These are phyloP conservation scores for Schwanniomyces polymorphus DNA, from an alignment of 805 yeast genomes.

Conservation along the genomic window DNA sequence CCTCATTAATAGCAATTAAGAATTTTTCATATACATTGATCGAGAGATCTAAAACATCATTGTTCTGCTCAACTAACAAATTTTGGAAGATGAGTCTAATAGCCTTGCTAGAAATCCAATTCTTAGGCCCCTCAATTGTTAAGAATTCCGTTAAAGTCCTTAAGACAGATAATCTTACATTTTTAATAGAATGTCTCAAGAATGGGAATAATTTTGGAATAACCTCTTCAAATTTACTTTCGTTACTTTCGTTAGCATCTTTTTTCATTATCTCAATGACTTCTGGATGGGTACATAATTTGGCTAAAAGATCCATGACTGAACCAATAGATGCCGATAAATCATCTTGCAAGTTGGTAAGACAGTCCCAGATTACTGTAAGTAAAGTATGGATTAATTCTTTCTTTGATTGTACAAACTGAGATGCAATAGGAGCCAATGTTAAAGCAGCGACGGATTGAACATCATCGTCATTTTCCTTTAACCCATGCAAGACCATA, in stretches of 20 bases:
- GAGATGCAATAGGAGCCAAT: slow-evolving; percentile 83
- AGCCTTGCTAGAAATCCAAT: slow-evolving; percentile 78
- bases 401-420: slow-evolving; percentile 69
- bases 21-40: slow-evolving; percentile 58
- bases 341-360: slow-evolving; percentile 85
- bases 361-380: slow-evolving; percentile 86
- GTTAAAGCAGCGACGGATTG: slow-evolving; percentile 97
- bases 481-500: slow-evolving; percentile 84
- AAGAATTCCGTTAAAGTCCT: slow-evolving; percentile 79
- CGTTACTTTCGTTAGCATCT: slow-evolving; percentile 51
- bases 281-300: slow-evolving; percentile 76
- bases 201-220: slow-evolving; percentile 94
- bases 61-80: slow-evolving; percentile 83
- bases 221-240: slow-evolving; percentile 64
- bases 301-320: slow-evolving; percentile 90
- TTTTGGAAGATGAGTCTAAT: slow-evolving; percentile 83
- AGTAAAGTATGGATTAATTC: slow-evolving; percentile 49
- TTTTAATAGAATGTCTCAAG: slow-evolving; percentile 87
- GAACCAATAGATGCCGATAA: slow-evolving; percentile 93
- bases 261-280: slow-evolving; percentile 72
- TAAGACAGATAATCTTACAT: slow-evolving; percentile 86
- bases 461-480: slow-evolving; percentile 85
- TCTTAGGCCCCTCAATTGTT: slow-evolving; percentile 53
- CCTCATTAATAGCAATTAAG: slow-evolving; percentile 43
- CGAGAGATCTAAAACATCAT: slow-evolving; percentile 65